Evolutionary conservation across 2,329 filamentous ascomycete species (phyloP).

Genomic region (Cladorrhinum sp.): DNA sequence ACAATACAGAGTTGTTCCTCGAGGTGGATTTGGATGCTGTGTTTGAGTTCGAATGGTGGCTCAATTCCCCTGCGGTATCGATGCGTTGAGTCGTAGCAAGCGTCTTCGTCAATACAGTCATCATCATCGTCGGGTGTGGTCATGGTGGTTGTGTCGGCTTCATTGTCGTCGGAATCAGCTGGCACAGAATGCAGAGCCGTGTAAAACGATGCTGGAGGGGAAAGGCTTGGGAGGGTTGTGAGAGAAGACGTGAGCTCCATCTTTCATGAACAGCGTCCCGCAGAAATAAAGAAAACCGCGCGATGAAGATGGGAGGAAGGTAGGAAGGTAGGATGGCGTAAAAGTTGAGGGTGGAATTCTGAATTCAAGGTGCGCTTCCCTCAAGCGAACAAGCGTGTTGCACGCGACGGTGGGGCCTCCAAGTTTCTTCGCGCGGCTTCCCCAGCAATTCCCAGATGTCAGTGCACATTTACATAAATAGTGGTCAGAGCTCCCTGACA

Average conservation of each 20-base stretch:
- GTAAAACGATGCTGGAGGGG: constrained; percentile 24
- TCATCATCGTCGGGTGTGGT: constrained; percentile 19
- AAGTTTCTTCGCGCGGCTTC: neutral
- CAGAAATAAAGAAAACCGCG: neutral
- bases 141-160: constrained; percentile 18
- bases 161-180: constrained; percentile 14
- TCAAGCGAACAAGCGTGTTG: neutral
- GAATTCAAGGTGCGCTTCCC: neutral
- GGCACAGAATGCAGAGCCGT: constrained; percentile 15
- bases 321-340: neutral
- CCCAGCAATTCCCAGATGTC: neutral
- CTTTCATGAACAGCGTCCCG: neutral
- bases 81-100: neutral
- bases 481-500: neutral
- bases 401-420: neutral
- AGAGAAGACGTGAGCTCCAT: constrained; percentile 21
- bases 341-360: neutral
- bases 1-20: constrained; percentile 62
- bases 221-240: constrained; percentile 21
- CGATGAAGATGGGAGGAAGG: neutral
- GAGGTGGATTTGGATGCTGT: constrained; percentile 68
- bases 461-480: neutral
- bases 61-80: constrained; percentile 53
- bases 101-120: neutral
- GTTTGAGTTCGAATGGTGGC: constrained; percentile 61